These are phyloP conservation scores for Nepenthes mirabilis DNA, from an alignment of 148 eudicot genomes.

Conservation along the genomic window DNA sequence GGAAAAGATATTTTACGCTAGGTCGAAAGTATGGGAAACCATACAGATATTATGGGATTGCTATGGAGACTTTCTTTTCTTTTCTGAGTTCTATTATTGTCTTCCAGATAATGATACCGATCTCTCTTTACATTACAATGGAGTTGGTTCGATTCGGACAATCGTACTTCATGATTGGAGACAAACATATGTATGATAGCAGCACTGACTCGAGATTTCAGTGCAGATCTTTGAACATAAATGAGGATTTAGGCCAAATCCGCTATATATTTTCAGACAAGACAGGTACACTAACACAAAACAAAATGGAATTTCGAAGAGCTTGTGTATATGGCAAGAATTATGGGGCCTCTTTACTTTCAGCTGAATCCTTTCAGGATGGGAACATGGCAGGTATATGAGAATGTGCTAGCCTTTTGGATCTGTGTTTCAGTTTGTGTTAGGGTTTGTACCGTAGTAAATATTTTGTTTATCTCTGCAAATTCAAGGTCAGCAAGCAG, in stretches of 20 bases:
- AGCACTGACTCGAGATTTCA: constrained; percentile 66
- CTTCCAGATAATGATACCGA: constrained; percentile 97
- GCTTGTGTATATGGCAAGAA: constrained; percentile 72
- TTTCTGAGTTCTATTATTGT: constrained; percentile 89
- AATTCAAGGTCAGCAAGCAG: too few relatives aligned
- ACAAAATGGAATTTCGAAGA: constrained; percentile 85
- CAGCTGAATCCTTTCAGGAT: constrained; percentile 18
- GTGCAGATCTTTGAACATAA: constrained; percentile 93
- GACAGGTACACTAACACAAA: constrained; percentile 93
- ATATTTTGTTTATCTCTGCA: too few relatives aligned
- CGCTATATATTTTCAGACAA: constrained; percentile 90
- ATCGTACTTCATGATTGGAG: constrained; percentile 95
- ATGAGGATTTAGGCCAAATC: constrained; percentile 96
- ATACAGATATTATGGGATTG: constrained; percentile 71
- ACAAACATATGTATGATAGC: constrained; percentile 64
- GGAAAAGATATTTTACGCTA: constrained; percentile 45
- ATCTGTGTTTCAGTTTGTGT: too few relatives aligned
- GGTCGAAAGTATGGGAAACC: constrained; percentile 32
- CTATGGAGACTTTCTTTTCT: constrained; percentile 84
- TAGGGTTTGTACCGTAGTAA: too few relatives aligned
- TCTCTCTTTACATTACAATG: constrained; percentile 87
- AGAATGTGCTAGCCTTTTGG: constrained; percentile 7
- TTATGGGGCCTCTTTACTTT: constrained; percentile 32
- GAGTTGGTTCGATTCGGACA: constrained; percentile 95
- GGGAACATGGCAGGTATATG: constrained; percentile 33